Base-by-base conservation (phyloP, 371 early-diverging fungal genomes). In the Cladochytrium tenue region DNA sequence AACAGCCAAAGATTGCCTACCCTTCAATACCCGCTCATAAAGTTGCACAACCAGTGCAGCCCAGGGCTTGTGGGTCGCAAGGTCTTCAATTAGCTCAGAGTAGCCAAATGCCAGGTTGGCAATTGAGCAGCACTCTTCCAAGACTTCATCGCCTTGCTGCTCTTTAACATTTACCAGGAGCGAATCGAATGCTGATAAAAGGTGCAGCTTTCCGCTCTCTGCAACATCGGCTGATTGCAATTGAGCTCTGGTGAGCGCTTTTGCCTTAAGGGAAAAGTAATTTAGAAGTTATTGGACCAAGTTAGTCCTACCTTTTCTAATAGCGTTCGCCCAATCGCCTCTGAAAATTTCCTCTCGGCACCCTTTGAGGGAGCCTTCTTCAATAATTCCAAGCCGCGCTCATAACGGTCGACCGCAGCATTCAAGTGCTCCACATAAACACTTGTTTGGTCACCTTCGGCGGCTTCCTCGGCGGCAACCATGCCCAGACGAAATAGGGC, bases 321-420 rank as follows among this genome's bases (percentile, higher is more conserved):
- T 13, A 50, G 32, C 5, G 62, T 66, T 7, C 66, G 25, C 10
- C 57, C 70, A n/a, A 62, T 5, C 0, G 53, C 66, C 30, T 70
- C 66, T 36, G 63, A 17, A 25, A 70, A 51, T 28, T 51, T 60
- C 70, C 70, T 66, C 32, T 52, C 30, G 25, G 25, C 32, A 26
- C 7, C 62, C 26, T 58, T 26, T 7, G 20, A 30, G 7, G 26
- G 17, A 53, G 23, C 33, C 10, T 32, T 43, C 36, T 56, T 34
- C n/a, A 55, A 51, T 17, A 32, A 32, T n/a, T 63, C 64, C n/a
- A 68, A 20, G 33, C 72, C 67, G 17, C 13, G 31, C 25, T 71
- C 64, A 56, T 58, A 67, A 10, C 72, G 36, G 32, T 71, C 67
- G 53, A 71, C 53, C 10, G 72, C 72, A 4, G 72, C 72, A 27